A percentile compares a stretch with the other conserved stretches of the same genome.
Conservation (phyloP, 73 alveolate species). For the Tetrahymena thermophila region DNA sequence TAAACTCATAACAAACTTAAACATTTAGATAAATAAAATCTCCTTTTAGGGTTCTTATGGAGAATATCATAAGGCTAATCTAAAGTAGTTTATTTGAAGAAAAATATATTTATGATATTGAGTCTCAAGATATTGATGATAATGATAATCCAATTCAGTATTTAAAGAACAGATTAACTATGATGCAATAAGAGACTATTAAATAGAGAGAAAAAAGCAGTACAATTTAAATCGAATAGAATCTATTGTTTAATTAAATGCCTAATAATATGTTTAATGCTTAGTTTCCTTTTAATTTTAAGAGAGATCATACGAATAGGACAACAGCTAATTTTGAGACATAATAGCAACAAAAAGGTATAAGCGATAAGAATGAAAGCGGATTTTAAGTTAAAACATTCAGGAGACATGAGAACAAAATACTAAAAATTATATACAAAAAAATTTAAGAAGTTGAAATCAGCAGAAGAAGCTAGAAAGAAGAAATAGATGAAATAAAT, state of each 20-base stretch:
- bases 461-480: neutral
- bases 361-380: neutral
- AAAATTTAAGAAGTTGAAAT: neutral
- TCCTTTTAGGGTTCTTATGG: neutral
- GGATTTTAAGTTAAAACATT: neutral
- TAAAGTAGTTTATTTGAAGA: neutral
- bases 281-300: neutral
- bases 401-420: neutral
- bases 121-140: neutral
- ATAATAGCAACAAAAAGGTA: neutral
- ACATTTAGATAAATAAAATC: neutral
- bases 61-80: neutral
- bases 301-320: neutral
- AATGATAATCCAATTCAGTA: neutral
- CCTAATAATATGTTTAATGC: neutral
- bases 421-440: neutral
- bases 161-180: neutral
- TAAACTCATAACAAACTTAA: neutral
- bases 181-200: neutral
- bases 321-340: neutral
- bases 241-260: neutral
- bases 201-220: neutral
- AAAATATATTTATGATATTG: neutral
- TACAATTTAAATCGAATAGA: neutral
- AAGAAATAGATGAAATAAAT: neutral